Base-by-base conservation (phyloP, 116 monocot species). In the Zostera marina region DNA sequence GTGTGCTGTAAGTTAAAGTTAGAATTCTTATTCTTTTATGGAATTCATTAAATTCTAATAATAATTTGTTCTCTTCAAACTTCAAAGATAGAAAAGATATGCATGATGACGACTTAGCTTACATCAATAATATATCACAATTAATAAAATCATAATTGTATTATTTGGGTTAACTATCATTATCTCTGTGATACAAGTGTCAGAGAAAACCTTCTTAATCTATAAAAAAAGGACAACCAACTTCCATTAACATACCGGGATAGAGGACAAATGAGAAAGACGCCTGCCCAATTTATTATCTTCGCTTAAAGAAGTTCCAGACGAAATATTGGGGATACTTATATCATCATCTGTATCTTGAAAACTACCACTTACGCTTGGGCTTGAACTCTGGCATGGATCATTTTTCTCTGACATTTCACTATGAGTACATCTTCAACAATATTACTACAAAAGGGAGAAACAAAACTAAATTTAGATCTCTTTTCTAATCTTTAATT, bases 1-100 rank as follows among this genome's bases (percentile, higher is more conserved):
- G 82, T 86, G 60, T 86, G 91, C 91, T 91, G 79, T 44, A 59
- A 21, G 38, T 56, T 8, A 11, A 38, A 56, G 20, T 11, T 26
- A 56, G 39, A 12, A 56, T 26, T 56, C 12, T 32, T 9, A 52
- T 52, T 17, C 9, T 8, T 32, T 5, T 32, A 32, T 32, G 5
- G 5, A 0, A 52, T 52, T 45, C 14, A 52, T 21, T 3, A 52
- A 52, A 52, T 52, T 11, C 52, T 17, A 15, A 32, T 32, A 32
- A 2, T 32, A 2, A 32, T 32, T 5, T 32, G 32, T 32, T 32
- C 5, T 2, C 32, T 32, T 32, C 32, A 32, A 32, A 32, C 32
- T 32, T 32, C 32, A 32, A 32, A 32, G 32, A 32, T 32, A 32
- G 32, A 32, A 32, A 32, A 32, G 32, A 32, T 2, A 32, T 32